Conservation (phyloP, 2,329 filamentous ascomycete species). For the Lizonia empirigonia region DNA sequence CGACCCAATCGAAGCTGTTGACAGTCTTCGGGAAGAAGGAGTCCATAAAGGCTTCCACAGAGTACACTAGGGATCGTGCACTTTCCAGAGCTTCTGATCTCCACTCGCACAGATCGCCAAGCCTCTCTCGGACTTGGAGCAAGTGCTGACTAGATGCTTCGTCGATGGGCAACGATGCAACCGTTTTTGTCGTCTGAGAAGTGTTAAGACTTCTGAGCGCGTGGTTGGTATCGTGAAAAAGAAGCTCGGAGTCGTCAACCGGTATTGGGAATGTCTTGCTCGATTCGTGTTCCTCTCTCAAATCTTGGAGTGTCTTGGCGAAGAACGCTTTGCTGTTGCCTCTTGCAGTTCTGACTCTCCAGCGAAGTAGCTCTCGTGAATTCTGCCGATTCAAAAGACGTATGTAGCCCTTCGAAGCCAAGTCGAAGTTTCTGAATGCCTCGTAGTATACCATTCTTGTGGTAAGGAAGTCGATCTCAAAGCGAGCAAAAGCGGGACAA, state of each 20-base stretch:
- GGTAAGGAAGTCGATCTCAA: slow-evolving; percentile 1
- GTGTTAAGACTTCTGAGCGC: too few relatives aligned
- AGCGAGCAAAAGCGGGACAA: not conserved
- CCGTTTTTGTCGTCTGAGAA: too few relatives aligned
- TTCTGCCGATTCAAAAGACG: not conserved
- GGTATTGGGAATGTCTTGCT: too few relatives aligned
- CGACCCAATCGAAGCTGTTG: not conserved
- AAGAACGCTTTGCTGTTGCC: not conserved
- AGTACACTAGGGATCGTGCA: not conserved
- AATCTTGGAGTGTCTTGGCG: too few relatives aligned
- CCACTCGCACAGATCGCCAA: not conserved
- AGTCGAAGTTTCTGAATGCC: not conserved
- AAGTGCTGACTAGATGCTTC: not conserved
- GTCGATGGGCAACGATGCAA: too few relatives aligned
- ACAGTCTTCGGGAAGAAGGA: not conserved
- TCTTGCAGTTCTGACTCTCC: not conserved
- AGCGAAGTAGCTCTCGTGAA: not conserved
- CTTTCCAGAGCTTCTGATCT: not conserved
- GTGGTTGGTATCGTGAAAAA: too few relatives aligned
- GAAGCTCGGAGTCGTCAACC: too few relatives aligned
- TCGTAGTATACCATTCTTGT: not conserved
- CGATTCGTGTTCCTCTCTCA: too few relatives aligned
- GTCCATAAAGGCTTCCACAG: not conserved
- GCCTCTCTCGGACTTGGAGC: not conserved
- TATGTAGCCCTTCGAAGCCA: too few relatives aligned